Evolutionary conservation across 495 filamentous ascomycete genomes (phyloP).

Genomic region (Tuber aestivum): DNA sequence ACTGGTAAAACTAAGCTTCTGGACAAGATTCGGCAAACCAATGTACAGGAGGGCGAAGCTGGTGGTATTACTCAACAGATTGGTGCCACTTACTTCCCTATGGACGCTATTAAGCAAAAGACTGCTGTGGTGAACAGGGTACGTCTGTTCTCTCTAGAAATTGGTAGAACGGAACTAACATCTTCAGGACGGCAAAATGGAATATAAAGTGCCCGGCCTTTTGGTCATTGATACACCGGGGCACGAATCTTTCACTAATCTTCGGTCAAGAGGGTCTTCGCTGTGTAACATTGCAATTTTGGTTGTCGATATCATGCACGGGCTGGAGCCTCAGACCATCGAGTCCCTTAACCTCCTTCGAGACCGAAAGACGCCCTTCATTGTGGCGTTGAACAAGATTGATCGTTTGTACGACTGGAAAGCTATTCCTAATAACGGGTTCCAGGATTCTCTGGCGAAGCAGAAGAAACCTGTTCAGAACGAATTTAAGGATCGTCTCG

Average conservation of each 20-base stretch:
- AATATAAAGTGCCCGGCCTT: conserved; percentile 96
- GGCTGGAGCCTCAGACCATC: conserved; percentile 93
- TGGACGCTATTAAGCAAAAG: conserved; percentile 85
- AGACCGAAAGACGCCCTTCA: conserved; percentile 94
- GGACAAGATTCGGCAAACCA: conserved; percentile 98
- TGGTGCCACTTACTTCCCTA: conserved; percentile 98
- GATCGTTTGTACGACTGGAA: conserved; percentile 99
- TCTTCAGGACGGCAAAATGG: conserved; percentile 69
- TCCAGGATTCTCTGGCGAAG: conserved; percentile 79
- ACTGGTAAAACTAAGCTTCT: conserved; percentile 98
- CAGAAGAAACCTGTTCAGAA: conserved; percentile 92
- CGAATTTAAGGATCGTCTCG: conserved; percentile 86
- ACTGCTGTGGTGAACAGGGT: conserved; percentile 73
- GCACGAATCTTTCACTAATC: conserved; percentile 99
- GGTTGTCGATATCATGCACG: conserved; percentile 99
- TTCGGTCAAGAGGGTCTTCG: conserved; percentile 90
- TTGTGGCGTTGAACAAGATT: conserved; percentile 99
- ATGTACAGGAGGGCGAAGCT: conserved; percentile 98
- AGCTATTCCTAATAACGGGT: conserved; percentile 95
- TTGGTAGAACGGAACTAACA: not conserved
- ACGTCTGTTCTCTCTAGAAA: not conserved
- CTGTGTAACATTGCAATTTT: conserved; percentile 99
- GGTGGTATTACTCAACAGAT: conserved; percentile 99
- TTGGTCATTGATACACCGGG: conserved; percentile 97
- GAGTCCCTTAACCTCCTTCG: conserved; percentile 93